Conservation (phyloP, 2,329 filamentous ascomycete species). For the Calonectria pauciramosa region DNA sequence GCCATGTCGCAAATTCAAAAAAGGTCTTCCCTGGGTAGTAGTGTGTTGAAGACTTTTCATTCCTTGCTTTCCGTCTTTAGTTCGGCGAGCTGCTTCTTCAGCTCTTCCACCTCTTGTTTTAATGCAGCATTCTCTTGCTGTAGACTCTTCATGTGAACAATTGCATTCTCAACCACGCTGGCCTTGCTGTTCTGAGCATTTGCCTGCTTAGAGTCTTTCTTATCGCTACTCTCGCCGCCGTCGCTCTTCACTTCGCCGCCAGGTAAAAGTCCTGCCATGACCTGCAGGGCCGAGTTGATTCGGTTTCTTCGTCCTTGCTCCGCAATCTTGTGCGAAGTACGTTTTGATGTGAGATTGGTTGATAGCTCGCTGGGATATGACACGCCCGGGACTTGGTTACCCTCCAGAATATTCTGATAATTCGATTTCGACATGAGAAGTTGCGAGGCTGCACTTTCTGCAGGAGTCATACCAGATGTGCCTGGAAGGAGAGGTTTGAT, state of each 20-base stretch:
- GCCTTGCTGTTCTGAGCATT: conserved; percentile 87
- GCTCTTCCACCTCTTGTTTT: conserved; percentile 69
- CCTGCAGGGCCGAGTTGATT: conserved; percentile 92
- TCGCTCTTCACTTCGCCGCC: conserved; percentile 58
- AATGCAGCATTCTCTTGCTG: conserved; percentile 79
- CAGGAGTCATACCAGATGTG: conserved; percentile 61
- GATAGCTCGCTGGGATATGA: conserved; percentile 92
- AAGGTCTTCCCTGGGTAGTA: background rate
- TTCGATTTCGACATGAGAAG: conserved; percentile 95
- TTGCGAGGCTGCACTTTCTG: conserved; percentile 74
- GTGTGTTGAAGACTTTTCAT: conserved; percentile 24
- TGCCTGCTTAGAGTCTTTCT: conserved; percentile 62
- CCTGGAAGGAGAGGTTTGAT: conserved; percentile 91
- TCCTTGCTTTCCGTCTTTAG: conserved; percentile 34
- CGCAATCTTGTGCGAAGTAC: conserved; percentile 97
- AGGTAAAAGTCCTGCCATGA: conserved; percentile 91
- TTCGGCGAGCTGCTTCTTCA: conserved; percentile 50
- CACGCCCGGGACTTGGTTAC: conserved; percentile 89
- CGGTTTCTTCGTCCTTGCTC: conserved; percentile 96
- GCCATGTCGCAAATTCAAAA: conserved; percentile 10
- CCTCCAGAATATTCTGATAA: conserved; percentile 97
- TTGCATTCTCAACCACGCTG: conserved; percentile 96
- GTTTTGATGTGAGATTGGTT: conserved; percentile 94
- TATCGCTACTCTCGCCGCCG: conserved; percentile 58
- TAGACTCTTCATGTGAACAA: conserved; percentile 91